A percentile compares a stretch with the other conserved stretches of the same genome.
These are phyloP conservation scores for Diplogelasinospora grovesii DNA, from an alignment of 495 filamentous ascomycete genomes.

Conservation along the genomic window DNA sequence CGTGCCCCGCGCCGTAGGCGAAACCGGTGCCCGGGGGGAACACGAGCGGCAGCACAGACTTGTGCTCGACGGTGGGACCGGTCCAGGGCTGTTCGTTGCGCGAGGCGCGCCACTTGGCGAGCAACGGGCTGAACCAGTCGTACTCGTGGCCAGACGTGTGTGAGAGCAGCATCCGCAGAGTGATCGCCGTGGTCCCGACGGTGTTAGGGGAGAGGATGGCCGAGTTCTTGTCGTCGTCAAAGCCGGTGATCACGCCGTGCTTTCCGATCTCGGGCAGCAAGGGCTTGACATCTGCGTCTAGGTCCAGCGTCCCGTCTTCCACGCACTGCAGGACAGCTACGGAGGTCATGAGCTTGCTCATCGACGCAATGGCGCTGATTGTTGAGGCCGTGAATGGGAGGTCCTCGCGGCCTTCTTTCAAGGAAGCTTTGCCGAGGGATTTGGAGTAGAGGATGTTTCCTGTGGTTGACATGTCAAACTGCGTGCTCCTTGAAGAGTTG, in stretches of 20 bases:
- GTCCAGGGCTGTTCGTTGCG: slow-evolving; percentile 7
- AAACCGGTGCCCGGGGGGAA: slow-evolving; percentile 46
- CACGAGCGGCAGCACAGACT: slow-evolving; percentile 34
- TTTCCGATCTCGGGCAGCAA: slow-evolving; percentile 22
- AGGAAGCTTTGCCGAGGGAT: slow-evolving; percentile 4
- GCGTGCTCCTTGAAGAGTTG: background rate
- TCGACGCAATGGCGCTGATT: slow-evolving; percentile 20
- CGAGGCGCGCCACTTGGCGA: slow-evolving; percentile 15
- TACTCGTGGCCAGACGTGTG: slow-evolving; percentile 21
- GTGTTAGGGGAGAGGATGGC: background rate
- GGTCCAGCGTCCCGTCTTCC: slow-evolving; percentile 24
- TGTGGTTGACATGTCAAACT: background rate
- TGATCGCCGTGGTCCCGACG: slow-evolving; percentile 22
- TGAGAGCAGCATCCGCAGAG: slow-evolving; percentile 23
- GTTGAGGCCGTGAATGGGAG: slow-evolving; percentile 4
- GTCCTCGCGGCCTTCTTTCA: slow-evolving; percentile 2
- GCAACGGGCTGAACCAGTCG: slow-evolving; percentile 13
- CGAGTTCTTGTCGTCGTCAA: slow-evolving; percentile 8
- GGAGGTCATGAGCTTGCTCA: slow-evolving; percentile 29
- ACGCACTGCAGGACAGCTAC: slow-evolving; percentile 27
- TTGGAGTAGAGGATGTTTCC: slow-evolving; percentile 10
- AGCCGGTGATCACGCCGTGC: slow-evolving; percentile 23
- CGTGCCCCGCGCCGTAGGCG: slow-evolving; percentile 43
- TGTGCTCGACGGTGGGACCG: slow-evolving; percentile 19
- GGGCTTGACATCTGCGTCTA: slow-evolving; percentile 23